Base-by-base conservation (phyloP, 192 early-diverging fungal species). In the Phycomyces blakesleeanus region DNA sequence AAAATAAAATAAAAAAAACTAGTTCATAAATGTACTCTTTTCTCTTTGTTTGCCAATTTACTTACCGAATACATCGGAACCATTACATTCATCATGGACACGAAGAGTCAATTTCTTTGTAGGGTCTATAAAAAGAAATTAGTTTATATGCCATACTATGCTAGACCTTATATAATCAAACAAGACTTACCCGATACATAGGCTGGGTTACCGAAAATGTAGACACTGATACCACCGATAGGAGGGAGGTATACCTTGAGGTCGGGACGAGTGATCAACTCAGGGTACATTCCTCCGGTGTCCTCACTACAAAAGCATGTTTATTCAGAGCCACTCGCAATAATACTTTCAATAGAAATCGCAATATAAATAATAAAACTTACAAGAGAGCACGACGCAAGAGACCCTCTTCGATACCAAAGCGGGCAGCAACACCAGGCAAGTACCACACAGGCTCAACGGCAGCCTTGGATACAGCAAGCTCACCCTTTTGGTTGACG, bases 31-130 rank as follows among this genome's bases (percentile, higher is more conserved):
- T n/a, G n/a, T 38, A 34, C 18, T 4, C 34, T 5, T 44, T 16
- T 26, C 16, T 57, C 16, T n/a, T 0, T 55, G 18, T 27, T 4
- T 14, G 12, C 15, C 0, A n/a, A 27, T 25, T 21, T 18, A 25
- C 27, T 66, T 72, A 72, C 91, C 90, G 77, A 92, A 92, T 9
- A 93, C 91, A 51, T 93, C 90, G 0, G 87, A 90, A 18, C 93
- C 95, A 74, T 97, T 97, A 79, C 95, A 97, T 62, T 97, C 95
- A 72, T 97, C 95, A 76, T 97, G 94, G 0, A 97, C 91, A 18
- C 94, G 79, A 57, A 93, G 77, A 1, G 92, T 94, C 34, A 97
- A 68, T 11, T 85, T 85, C 63, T 92, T 92, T 51, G 83, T 75
- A 29, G 95, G 86, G 75, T 97, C 91, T 38, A 54, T 20, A 52